Evolutionary conservation across 1,284 basidiomycete genomes (phyloP).

Genomic region (Ganoderma boninense): DNA sequence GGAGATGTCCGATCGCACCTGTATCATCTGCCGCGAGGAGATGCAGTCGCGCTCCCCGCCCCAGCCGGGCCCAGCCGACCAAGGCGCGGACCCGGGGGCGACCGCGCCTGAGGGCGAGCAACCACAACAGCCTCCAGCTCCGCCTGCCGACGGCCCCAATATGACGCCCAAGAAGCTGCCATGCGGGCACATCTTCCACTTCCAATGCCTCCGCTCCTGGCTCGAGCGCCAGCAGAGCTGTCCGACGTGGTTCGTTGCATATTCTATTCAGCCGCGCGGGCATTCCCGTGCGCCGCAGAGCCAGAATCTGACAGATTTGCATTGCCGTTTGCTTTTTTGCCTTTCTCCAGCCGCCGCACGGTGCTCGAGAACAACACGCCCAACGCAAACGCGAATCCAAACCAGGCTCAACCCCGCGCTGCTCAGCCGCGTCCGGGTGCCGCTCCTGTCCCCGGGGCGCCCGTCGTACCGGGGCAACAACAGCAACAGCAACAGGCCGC

Average conservation of each 20-base stretch:
- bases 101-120: conserved; percentile 9
- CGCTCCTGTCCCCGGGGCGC: conserved; percentile 14
- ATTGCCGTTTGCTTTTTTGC: conserved; percentile 10
- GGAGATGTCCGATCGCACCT: conserved; percentile 87
- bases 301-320: conserved; percentile 24
- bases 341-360: conserved; percentile 74
- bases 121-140: conserved; percentile 26
- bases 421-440: conserved; percentile 28
- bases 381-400: conserved; percentile 38
- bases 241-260: conserved; percentile 86
- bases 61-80: conserved; percentile 32
- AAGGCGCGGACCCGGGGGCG: conserved; percentile 25
- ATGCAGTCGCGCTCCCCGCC: conserved; percentile 63
- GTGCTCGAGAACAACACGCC: conserved; percentile 70
- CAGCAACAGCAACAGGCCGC: conserved; percentile 7
- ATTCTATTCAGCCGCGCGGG: not conserved
- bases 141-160: conserved; percentile 60
- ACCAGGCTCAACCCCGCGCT: conserved; percentile 39
- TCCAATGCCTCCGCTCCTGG: conserved; percentile 97
- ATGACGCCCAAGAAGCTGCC: conserved; percentile 96
- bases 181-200: conserved; percentile 98
- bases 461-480: not conserved
- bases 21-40: conserved; percentile 99
- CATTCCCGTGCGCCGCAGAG: conserved; percentile 11
- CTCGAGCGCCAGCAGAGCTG: conserved; percentile 96